Percentiles rank a stretch among this genome's conserved stretches.
Conservation (phyloP, 352 stramenopile genomes). For the Pythium monospermum region DNA sequence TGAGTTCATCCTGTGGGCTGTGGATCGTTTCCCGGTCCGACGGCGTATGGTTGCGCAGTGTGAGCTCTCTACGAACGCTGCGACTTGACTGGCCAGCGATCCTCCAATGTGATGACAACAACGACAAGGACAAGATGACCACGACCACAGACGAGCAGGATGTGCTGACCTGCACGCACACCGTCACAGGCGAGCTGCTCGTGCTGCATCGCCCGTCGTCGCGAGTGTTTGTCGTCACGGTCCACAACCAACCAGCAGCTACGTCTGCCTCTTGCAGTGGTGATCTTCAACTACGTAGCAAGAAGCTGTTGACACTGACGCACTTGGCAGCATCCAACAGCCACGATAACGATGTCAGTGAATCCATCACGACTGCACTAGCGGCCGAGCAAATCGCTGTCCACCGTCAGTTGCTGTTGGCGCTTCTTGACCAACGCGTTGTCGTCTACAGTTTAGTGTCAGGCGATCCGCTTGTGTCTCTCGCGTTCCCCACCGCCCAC, state of each 20-base stretch:
- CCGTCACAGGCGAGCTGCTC: slow-evolving; percentile 73
- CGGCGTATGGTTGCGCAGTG: slow-evolving; percentile 62
- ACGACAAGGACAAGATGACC: neutral
- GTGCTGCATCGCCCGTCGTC: slow-evolving; percentile 32
- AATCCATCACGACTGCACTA: neutral
- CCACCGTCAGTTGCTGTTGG: slow-evolving; percentile 45
- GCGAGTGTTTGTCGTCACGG: slow-evolving; percentile 39
- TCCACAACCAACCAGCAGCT: slow-evolving; percentile 8
- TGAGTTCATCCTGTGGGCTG: slow-evolving; percentile 57
- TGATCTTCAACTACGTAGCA: slow-evolving; percentile 1
- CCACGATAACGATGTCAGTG: slow-evolving; percentile 1
- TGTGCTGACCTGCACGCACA: slow-evolving; percentile 49
- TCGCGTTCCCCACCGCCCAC: slow-evolving; percentile 25
- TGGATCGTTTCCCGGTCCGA: slow-evolving; percentile 54
- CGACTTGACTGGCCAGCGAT: slow-evolving; percentile 35
- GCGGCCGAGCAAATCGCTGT: slow-evolving; percentile 21
- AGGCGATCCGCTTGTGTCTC: slow-evolving; percentile 31
- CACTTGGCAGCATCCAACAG: neutral
- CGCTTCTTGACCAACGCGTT: slow-evolving; percentile 16
- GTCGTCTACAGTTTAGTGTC: slow-evolving; percentile 51
- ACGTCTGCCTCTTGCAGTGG: neutral
- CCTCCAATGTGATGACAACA: neutral
- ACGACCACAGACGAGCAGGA: neutral
- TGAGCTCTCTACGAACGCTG: slow-evolving; percentile 34
- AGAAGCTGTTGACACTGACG: slow-evolving; percentile 2